Base-by-base conservation (phyloP, 1,284 basidiomycete species). In the Rhodotorula sp. region DNA sequence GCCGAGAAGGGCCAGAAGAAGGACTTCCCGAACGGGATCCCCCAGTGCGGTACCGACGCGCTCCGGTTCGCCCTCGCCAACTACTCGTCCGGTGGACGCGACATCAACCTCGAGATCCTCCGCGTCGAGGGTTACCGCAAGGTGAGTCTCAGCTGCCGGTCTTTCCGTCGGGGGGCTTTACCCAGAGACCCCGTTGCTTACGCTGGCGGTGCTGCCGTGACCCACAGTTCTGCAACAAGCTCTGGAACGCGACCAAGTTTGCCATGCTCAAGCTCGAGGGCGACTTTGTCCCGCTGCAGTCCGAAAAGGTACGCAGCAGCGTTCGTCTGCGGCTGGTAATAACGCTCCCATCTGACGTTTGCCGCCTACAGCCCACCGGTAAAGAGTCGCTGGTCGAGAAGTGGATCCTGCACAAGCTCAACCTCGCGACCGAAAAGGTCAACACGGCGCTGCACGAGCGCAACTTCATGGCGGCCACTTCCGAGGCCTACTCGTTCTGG, bases 101-200 rank as follows among this genome's bases (percentile, higher is more conserved):
- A 97, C 81, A 95, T 97, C 83, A 95, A 97, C 82, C 84, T 99
- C 73, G 95, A 99, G 81, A 95, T 99, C 78, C 83, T 92, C 74
- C 90, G 94, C 72, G 94, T 99, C n/a, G 95, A 99, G 83, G 95
- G 95, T 10, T 99, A 99, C 83, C 89, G 97, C 81, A 99, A 99
- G 79, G 82, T 78, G 60, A 58, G 76, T 38, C 34, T 34, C 34
- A 2, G 34, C 34, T 4, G 34, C 23, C 12, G 28, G 6, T 0
- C 26, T 12, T 28, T 1, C 28, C 54, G 7, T n/a, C 23, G 26
- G 6, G 23, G n/a, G n/a, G 10, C 28, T 57, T 28, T 43, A 14
- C 8, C 6, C 16, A 1, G 5, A 34, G 34, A 34, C 5, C 34
- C 34, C 34, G 34, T 3, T 1, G 43, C 31, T 26, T 23, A 47